Conservation (phyloP, 257 asterid species). For the Ballota nigra region DNA sequence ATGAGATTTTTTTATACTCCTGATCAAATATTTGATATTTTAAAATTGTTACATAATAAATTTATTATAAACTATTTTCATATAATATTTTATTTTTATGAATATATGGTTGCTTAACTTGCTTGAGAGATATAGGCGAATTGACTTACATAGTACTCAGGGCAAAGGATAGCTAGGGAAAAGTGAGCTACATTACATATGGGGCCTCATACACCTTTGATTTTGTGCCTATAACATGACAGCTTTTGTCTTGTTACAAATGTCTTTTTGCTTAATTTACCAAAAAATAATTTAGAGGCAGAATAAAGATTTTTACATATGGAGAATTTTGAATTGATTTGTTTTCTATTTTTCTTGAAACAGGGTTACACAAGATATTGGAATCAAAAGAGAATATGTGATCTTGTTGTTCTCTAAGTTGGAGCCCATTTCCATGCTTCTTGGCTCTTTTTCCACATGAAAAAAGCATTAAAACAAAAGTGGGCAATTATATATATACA, state of each 20-base stretch:
- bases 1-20: no score
- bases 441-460: constrained; percentile 33
- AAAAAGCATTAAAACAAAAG: constrained; percentile 12
- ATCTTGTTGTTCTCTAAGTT: constrained; percentile 29
- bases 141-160: constrained; percentile 27
- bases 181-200: constrained; percentile 18
- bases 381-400: constrained; percentile 34
- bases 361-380: constrained; percentile 40
- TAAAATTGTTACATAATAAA: no score
- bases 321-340: constrained; percentile 29
- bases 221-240: constrained; percentile 41
- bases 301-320: constrained; percentile 12
- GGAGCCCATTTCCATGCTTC: constrained; percentile 35
- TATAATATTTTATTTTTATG: neutral
- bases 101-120: constrained; percentile 8
- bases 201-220: constrained; percentile 20
- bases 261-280: constrained; percentile 24
- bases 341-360: constrained; percentile 31
- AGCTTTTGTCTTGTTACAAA: constrained; percentile 34
- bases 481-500: neutral
- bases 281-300: neutral
- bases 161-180: constrained; percentile 8
- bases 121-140: neutral
- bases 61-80: no score
- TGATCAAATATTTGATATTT: no score